phyloP scores from a whole-genome alignment of 2,329 filamentous ascomycete genomes.

The Aspergillus pseudotamarii region DNA sequence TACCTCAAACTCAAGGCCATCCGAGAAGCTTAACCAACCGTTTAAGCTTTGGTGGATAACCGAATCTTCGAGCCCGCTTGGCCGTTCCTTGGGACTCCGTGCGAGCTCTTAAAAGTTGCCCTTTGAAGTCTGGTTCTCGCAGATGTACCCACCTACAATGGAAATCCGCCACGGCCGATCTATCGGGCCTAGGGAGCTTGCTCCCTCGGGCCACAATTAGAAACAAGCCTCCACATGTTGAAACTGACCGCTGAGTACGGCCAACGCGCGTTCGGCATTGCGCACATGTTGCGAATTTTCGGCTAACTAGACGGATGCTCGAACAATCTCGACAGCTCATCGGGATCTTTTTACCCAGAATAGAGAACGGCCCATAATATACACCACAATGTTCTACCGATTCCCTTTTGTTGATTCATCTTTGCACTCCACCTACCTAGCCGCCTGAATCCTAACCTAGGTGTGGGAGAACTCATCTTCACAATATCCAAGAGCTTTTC shows the following conservation, averaged over 20 bases:
- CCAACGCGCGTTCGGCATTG: not conserved
- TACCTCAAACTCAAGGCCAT: conserved; percentile 3
- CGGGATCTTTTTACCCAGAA: not conserved
- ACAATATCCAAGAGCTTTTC: not conserved
- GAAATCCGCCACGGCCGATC: not conserved
- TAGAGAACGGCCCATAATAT: not conserved
- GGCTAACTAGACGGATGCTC: not conserved
- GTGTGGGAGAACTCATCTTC: not conserved
- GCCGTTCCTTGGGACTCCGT: not conserved
- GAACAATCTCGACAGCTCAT: not conserved
- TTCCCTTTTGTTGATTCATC: not conserved
- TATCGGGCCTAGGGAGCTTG: not conserved
- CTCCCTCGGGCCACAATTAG: not conserved
- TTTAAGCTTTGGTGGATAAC: conserved; percentile 7
- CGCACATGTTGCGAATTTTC: not conserved
- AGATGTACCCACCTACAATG: not conserved
- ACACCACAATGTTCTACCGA: not conserved
- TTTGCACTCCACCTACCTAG: not conserved
- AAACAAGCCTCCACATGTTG: conserved; percentile 1
- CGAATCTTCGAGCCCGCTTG: conserved; percentile 10
- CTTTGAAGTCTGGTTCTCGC: not conserved
- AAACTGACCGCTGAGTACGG: not conserved
- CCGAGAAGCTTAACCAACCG: conserved; percentile 1
- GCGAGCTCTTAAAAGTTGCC: not conserved
- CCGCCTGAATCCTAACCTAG: not conserved